Base-by-base conservation (phyloP, 1,284 basidiomycete genomes). In the Meripilus lineatus region DNA sequence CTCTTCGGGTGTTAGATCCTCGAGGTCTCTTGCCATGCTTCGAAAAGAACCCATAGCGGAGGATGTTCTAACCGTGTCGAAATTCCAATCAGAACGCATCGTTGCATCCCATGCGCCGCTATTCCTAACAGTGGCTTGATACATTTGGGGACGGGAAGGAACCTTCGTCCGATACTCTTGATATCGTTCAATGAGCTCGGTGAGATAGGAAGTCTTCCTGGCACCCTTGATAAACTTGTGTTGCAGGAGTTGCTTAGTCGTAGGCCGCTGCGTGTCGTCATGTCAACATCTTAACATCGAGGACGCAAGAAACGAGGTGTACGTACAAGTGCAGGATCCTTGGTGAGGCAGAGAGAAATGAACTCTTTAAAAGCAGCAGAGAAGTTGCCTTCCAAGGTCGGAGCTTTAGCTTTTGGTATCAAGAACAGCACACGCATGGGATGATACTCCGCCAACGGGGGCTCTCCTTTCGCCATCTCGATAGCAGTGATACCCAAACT, bases 321-420 rank as follows among this genome's bases (percentile, higher is more conserved):
- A 74, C 73, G 64, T 51, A 93, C 91, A 52, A 73, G 67, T 54
- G 72, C 72, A 3, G 94, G 85, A 53, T 97, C 92, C 68, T 99
- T 99, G 43, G 93, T 94, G 50, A 99, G 68, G 66, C 96, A 99
- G 41, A 81, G 74, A 17, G 79, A 71, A 25, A 99, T 83, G 59
- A 99, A 99, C 55, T 97, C 93, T 58, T 93, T 93, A 72, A 99
- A 98, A 0, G 84, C 80, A 5, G 76, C 59, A 14, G 84, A 86
- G 62, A 94, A 97, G 8, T 78, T 61, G 6, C 91, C 93, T 54
- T 97, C 93, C 32, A 99, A 71, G 3, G 81, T 76, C 0, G 96
- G 96, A 4, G 96, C 86, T 54, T 93, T 92, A n/a, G 87, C 89
- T 65, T 94, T 94, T 1, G 96, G 94, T 52, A 99, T 99, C 44